Evolutionary conservation across 1,284 basidiomycete genomes (phyloP).

Genomic region (Tetrapyrgos nigripes): DNA sequence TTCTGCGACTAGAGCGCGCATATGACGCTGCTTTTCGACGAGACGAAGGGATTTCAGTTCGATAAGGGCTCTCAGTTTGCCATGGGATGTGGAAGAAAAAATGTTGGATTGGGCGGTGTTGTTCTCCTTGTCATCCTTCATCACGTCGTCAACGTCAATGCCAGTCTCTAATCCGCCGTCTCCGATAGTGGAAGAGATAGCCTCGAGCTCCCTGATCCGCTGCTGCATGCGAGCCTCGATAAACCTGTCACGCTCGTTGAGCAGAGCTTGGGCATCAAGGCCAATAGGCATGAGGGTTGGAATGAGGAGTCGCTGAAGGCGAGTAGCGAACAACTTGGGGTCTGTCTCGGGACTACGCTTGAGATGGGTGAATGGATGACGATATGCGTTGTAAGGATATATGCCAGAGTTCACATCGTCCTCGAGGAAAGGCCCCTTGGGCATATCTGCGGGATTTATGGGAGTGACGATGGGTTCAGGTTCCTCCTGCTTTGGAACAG

Average conservation of each 20-base stretch:
- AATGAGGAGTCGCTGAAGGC: constrained; percentile 83
- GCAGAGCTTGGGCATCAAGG: constrained; percentile 89
- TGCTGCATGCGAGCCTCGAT: constrained; percentile 91
- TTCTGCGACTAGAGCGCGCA: constrained; percentile 89
- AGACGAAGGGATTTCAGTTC: constrained; percentile 95
- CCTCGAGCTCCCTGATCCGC: constrained; percentile 89
- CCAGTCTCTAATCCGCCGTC: constrained; percentile 73
- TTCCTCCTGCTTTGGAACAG: constrained; percentile 54
- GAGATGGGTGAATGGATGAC: constrained; percentile 84
- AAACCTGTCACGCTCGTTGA: constrained; percentile 92
- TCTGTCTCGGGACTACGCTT: constrained; percentile 66
- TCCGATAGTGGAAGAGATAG: constrained; percentile 83
- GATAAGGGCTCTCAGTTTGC: constrained; percentile 90
- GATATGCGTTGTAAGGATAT: constrained; percentile 96
- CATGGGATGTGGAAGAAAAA: constrained; percentile 46
- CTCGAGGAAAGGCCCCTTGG: constrained; percentile 77
- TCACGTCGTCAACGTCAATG: constrained; percentile 51
- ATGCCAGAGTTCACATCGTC: constrained; percentile 84
- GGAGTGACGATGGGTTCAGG: constrained; percentile 32
- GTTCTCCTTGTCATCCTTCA: constrained; percentile 54
- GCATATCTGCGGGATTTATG: constrained; percentile 57
- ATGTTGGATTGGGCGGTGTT: constrained; percentile 17
- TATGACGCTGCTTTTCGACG: constrained; percentile 87
- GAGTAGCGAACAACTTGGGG: constrained; percentile 67
- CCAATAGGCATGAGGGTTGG: constrained; percentile 94